Conservation (phyloP, 768 basidiomycete species). For the Cystobasidium ongulense region DNA sequence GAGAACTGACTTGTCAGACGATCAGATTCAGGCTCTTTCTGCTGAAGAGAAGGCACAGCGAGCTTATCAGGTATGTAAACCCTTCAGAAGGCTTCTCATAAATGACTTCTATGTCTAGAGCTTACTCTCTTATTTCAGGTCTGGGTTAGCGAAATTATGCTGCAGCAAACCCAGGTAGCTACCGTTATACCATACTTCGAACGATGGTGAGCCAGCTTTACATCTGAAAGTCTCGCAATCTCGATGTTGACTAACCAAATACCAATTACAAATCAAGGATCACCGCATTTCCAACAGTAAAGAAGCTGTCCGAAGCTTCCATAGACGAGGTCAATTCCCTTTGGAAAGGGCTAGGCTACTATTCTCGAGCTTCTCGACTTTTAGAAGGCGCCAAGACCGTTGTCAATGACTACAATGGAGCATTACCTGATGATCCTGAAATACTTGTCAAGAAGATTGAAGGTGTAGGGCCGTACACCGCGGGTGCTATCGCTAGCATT, state of each 20-base stretch:
- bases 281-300: conserved; percentile 34
- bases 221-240: not conserved
- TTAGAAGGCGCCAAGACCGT: conserved; percentile 75
- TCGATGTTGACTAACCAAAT: too few species aligned
- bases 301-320: conserved; percentile 52
- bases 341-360: conserved; percentile 60
- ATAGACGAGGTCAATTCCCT: conserved; percentile 76
- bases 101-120: not conserved
- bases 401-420: conserved; percentile 58
- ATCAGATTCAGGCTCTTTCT: conserved; percentile 51
- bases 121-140: conserved; percentile 51
- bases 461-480: conserved; percentile 54
- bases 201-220: conserved; percentile 47
- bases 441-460: conserved; percentile 81
- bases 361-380: conserved; percentile 53
- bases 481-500: conserved; percentile 58
- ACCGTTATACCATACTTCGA: conserved; percentile 93
- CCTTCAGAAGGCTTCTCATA: not conserved
- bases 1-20: conserved; percentile 59
- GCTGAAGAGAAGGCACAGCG: conserved; percentile 64
- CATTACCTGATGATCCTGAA: conserved; percentile 67
- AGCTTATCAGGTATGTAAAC: conserved; percentile 69
- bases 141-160: conserved; percentile 84
- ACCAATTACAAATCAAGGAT: conserved; percentile 32
- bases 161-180: conserved; percentile 87